Evolutionary conservation across 495 filamentous ascomycete genomes (phyloP).

Genomic region (Podospora conica): DNA sequence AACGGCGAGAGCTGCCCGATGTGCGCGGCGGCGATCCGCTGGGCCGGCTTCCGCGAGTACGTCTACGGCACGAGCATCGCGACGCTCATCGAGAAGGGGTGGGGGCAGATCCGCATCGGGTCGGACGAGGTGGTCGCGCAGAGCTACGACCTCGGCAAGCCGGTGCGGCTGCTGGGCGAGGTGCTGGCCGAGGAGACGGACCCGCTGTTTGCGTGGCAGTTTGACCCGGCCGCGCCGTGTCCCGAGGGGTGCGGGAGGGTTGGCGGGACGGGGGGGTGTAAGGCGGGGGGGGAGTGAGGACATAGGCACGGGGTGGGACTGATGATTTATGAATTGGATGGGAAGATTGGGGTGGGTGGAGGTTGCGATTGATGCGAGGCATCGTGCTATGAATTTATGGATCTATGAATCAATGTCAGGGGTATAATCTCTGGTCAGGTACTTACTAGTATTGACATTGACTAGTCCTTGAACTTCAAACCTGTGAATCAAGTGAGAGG

Average conservation of each 20-base stretch:
- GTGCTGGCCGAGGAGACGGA: slow-evolving; percentile 49
- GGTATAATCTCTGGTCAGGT: too few species aligned
- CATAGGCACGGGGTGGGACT: not conserved
- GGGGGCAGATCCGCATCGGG: slow-evolving; percentile 45
- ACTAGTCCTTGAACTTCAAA: too few species aligned
- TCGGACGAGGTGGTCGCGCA: slow-evolving; percentile 42
- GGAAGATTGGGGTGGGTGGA: not conserved
- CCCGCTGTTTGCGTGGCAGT: slow-evolving; percentile 49
- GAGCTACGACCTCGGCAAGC: slow-evolving; percentile 32
- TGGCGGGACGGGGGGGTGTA: not conserved
- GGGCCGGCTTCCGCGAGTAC: slow-evolving; percentile 49
- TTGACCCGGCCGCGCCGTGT: slow-evolving; percentile 35
- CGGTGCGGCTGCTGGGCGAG: slow-evolving; percentile 33
- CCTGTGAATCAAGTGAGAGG: too few species aligned
- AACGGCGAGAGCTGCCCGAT: slow-evolving; percentile 54
- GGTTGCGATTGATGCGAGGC: not conserved
- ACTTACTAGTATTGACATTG: too few species aligned
- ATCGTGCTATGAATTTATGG: too few species aligned
- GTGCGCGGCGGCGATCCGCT: slow-evolving; percentile 52
- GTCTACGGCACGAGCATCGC: slow-evolving; percentile 49
- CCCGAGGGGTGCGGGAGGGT: slow-evolving; percentile 38
- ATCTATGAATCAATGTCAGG: too few species aligned
- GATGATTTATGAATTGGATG: not conserved
- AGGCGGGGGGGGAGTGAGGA: not conserved
- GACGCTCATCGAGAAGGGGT: slow-evolving; percentile 38